A percentile compares a stretch with the other conserved stretches of the same genome.
Evolutionary conservation across 2,329 filamentous ascomycete species (phyloP).

Genomic region (Trichoderma lentiforme): DNA sequence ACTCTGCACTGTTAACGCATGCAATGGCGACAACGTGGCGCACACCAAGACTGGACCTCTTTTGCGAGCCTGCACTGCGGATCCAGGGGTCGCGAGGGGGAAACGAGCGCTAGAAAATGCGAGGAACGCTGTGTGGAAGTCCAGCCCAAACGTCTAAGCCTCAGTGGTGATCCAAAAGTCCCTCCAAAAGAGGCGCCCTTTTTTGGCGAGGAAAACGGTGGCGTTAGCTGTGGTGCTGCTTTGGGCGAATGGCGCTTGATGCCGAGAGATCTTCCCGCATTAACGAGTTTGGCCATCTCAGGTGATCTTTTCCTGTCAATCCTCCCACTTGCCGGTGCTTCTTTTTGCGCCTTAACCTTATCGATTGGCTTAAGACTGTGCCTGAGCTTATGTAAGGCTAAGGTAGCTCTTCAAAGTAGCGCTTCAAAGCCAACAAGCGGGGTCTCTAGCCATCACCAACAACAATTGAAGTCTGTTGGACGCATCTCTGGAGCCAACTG

Average conservation of each 20-base stretch:
- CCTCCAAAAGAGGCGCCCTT: background rate
- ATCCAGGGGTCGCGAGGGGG: background rate
- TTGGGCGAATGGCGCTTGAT: constrained; percentile 15
- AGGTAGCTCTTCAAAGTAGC: too few relatives aligned
- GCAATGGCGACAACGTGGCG: background rate
- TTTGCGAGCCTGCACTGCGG: background rate
- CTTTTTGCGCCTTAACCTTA: background rate
- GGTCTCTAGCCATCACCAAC: background rate
- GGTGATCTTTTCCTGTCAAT: background rate
- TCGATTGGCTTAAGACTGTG: background rate
- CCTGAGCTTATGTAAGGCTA: background rate
- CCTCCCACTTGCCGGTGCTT: background rate
- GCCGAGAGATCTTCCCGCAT: constrained; percentile 19
- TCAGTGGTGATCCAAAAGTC: constrained; percentile 18
- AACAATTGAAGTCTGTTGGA: background rate
- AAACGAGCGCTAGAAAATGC: background rate
- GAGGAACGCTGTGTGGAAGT: constrained; percentile 16
- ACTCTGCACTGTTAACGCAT: background rate
- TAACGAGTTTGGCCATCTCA: background rate
- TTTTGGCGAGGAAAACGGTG: background rate
- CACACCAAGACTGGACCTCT: background rate
- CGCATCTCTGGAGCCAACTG: background rate
- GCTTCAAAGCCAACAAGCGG: background rate
- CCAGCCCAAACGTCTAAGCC: constrained; percentile 15
- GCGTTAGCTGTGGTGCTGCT: background rate